These are phyloP conservation scores for Nasturtium officinale DNA, from an alignment of 345 rosid genomes.

Conservation along the genomic window DNA sequence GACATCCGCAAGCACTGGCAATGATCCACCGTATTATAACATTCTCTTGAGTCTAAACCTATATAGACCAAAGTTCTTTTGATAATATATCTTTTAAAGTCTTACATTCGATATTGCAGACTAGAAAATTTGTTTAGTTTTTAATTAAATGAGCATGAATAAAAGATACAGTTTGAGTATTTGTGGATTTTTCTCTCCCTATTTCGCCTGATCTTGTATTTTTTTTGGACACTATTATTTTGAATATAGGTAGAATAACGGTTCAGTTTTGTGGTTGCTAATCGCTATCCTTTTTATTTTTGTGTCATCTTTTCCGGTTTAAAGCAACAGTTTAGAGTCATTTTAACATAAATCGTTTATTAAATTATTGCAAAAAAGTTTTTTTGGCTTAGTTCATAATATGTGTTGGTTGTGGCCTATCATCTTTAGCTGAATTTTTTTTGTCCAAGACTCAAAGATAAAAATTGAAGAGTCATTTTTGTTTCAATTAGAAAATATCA, in stretches of 20 bases:
- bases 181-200: constrained; percentile 6
- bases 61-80: constrained; percentile 33
- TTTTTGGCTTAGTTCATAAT: background rate
- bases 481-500: background rate
- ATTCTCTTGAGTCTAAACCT: constrained; percentile 10
- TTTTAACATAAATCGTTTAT: too few relatives aligned
- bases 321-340: too few relatives aligned
- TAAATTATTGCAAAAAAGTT: too few relatives aligned
- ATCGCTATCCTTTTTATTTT: too few relatives aligned
- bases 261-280: background rate
- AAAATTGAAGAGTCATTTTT: background rate
- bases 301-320: too few relatives aligned
- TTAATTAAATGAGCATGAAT: constrained; percentile 25
- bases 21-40: constrained; percentile 20
- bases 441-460: background rate
- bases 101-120: constrained; percentile 21
- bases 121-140: constrained; percentile 24
- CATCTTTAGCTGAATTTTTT: background rate
- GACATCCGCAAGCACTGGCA: constrained; percentile 84
- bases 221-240: background rate
- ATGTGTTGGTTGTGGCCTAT: background rate
- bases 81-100: background rate
- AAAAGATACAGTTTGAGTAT: constrained; percentile 9
- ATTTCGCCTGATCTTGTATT: background rate
- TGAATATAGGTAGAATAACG: background rate